Evolutionary conservation across 202 grass and related monocot genomes (phyloP).

Genomic region (Schoenoplectus triqueter): DNA sequence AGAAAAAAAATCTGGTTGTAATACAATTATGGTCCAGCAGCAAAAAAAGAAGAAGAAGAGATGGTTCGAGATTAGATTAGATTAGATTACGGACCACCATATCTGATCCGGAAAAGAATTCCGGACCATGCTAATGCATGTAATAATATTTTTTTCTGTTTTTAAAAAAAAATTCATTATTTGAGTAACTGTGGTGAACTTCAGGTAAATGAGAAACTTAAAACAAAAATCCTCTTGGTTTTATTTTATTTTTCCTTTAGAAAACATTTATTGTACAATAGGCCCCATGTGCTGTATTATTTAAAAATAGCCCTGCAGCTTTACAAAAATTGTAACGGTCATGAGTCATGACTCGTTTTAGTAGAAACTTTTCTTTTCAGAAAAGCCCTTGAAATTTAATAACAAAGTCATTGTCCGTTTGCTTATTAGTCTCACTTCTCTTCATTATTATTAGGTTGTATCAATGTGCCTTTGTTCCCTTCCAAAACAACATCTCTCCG

Average conservation of each 20-base stretch:
- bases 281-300: background rate
- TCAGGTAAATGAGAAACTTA: background rate
- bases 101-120: too few species aligned
- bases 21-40: too few species aligned
- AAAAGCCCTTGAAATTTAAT: conserved; percentile 20
- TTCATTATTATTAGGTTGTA: background rate
- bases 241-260: background rate
- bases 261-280: background rate
- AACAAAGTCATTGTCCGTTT: background rate
- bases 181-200: background rate
- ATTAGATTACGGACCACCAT: too few species aligned
- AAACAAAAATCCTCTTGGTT: background rate
- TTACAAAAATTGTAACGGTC: background rate
- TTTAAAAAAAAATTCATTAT: background rate
- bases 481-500: background rate
- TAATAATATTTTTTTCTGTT: background rate
- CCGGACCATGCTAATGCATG: too few species aligned
- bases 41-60: too few species aligned
- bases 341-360: background rate
- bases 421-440: background rate
- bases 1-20: too few species aligned
- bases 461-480: conserved; percentile 12
- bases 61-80: too few species aligned
- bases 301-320: background rate
- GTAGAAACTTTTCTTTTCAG: background rate